These are phyloP conservation scores for Amorphotheca resinae DNA, from an alignment of 495 filamentous ascomycete genomes.

Conservation along the genomic window DNA sequence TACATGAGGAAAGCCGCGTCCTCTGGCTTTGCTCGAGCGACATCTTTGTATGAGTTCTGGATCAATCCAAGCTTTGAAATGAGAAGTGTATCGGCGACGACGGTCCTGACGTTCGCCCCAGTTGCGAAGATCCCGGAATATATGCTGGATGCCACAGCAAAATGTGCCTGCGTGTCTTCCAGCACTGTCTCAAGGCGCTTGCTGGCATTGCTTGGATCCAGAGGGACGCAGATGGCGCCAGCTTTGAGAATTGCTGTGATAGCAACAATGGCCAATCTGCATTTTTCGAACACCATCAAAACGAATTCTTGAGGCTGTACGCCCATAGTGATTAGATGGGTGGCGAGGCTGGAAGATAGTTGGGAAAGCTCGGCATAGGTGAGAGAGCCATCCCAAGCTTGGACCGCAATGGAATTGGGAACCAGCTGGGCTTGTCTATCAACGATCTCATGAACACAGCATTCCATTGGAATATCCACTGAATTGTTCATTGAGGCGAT, in stretches of 20 bases:
- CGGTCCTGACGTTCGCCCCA: too few relatives aligned
- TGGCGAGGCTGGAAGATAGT: neutral
- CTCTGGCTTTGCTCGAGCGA: too few relatives aligned
- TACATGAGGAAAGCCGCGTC: slow-evolving; percentile 42
- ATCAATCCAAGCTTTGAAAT: too few relatives aligned
- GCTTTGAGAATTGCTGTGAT: slow-evolving; percentile 24
- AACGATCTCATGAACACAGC: too few relatives aligned
- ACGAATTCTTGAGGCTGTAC: neutral
- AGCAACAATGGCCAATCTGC: slow-evolving; percentile 26
- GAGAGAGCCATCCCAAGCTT: slow-evolving; percentile 27
- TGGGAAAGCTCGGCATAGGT: slow-evolving; percentile 19
- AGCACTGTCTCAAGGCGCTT: slow-evolving; percentile 42
- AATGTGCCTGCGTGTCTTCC: slow-evolving; percentile 30
- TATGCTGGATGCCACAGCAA: slow-evolving; percentile 51
- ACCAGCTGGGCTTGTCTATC: neutral
- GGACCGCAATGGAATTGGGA: slow-evolving; percentile 8
- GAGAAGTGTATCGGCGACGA: too few relatives aligned
- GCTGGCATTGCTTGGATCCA: slow-evolving; percentile 45
- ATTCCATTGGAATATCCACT: too few relatives aligned
- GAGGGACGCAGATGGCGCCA: slow-evolving; percentile 43
- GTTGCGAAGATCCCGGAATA: too few relatives aligned
- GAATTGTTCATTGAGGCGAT: too few relatives aligned
- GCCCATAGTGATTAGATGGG: neutral
- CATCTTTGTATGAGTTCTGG: too few relatives aligned
- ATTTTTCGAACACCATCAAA: slow-evolving; percentile 29